These are phyloP conservation scores for Lasiodiplodia sp. DNA, from an alignment of 2,329 filamentous ascomycete genomes.

Conservation along the genomic window DNA sequence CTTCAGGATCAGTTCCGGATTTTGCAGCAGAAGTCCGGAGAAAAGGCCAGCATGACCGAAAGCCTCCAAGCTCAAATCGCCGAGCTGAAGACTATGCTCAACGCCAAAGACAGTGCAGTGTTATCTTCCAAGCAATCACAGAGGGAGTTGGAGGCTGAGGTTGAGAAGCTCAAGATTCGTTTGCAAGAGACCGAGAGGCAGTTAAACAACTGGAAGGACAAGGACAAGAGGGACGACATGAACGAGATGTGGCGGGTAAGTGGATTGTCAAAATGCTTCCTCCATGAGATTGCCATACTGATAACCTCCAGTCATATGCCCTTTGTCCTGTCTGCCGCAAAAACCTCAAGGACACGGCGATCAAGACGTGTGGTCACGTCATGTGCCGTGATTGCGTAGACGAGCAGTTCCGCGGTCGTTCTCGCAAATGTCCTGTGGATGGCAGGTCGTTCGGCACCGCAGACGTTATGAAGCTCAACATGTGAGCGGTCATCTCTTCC, in stretches of 20 bases:
- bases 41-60: constrained; percentile 74
- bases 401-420: constrained; percentile 85
- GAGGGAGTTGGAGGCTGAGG: constrained; percentile 71
- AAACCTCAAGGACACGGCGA: constrained; percentile 91
- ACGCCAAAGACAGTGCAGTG: constrained; percentile 75
- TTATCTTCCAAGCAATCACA: constrained; percentile 68
- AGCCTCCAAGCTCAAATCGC: constrained; percentile 76
- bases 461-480: constrained; percentile 75
- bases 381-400: constrained; percentile 94
- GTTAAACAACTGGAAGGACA: constrained; percentile 83
- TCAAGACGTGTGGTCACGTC: constrained; percentile 94
- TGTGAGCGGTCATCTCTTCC: constrained; percentile 25
- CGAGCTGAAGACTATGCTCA: constrained; percentile 77
- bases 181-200: constrained; percentile 83
- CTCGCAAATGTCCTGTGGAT: constrained; percentile 95
- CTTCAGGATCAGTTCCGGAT: constrained; percentile 76
- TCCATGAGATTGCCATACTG: neutral
- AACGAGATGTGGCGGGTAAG: constrained; percentile 55
- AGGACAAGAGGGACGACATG: constrained; percentile 48
- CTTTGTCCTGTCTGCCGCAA: constrained; percentile 92
- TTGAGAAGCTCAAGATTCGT: constrained; percentile 79
- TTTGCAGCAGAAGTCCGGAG: constrained; percentile 74
- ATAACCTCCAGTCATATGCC: constrained; percentile 42
- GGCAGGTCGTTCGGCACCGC: constrained; percentile 88
- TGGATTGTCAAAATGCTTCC: constrained; percentile 40